Base-by-base conservation (phyloP, 2,329 filamentous ascomycete genomes). In the Talaromyces sp. region DNA sequence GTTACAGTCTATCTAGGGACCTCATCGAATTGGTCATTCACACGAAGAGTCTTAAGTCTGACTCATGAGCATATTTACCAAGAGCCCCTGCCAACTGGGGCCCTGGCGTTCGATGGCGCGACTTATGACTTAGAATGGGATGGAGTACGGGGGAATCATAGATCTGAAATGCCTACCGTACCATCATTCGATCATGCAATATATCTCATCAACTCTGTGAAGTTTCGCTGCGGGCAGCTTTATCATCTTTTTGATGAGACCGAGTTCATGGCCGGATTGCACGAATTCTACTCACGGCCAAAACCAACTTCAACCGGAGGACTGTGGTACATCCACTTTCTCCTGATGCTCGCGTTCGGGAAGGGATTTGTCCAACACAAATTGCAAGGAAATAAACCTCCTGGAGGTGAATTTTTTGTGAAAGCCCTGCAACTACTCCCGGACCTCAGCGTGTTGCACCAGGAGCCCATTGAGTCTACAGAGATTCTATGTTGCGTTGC, bases 81-180 rank as follows among this genome's bases (percentile, higher is more conserved):
- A 22, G 52, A 58, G 30, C 32, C 49, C 9, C 67, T 82, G 0
- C 75, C 80, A 0, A 68, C 77, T 0, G 69, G 73, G 4, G 73
- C 71, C 1, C 64, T 82, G 1, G 66, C 80, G 0, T 83, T 82
- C 39, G 80, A 84, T 47, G 80, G 79, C 1, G 70, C 71, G 8
- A 75, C 77, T 0, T 84, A 84, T 42, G 75, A 82, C 20, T 63
- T 84, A 0, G 75, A 74, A 2, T 83, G 80, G 80, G 73, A 81
- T 53, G 77, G 76, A 10, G 57, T 63, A 27, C 69, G 72, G 41
- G 68, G 60, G 16, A 1, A 74, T 75, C 2, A 67, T 71, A 1
- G 66, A 24, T 20, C 51, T 20, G 59, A 63, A 11, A 14, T 30
- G 6, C 57, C 57, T 1, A 39, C 55, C n/a, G 57, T 83, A 24